phyloP scores from a whole-genome alignment of 805 yeast species.

The Monosporozyma yasuniensis region DNA sequence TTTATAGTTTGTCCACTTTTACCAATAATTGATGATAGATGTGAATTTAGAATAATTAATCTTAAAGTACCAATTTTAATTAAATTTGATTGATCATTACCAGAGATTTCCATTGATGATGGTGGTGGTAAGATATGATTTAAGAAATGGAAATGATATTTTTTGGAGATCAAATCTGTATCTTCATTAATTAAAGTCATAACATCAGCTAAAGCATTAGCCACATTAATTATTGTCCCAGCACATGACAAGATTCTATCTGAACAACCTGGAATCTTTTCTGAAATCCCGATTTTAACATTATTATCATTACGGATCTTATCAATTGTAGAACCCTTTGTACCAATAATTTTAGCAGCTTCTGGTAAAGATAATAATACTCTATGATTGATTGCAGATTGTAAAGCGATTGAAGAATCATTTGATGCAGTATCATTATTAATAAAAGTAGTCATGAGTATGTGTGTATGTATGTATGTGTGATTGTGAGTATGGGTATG shows the following conservation, averaged over 20 bases:
- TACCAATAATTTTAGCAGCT: conserved; percentile 86
- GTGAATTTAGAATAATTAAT: conserved; percentile 70
- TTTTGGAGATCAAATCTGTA: conserved; percentile 14
- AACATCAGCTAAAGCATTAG: conserved; percentile 61
- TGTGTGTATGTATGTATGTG: too few relatives aligned
- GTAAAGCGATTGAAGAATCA: background rate
- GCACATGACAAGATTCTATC: conserved; percentile 76
- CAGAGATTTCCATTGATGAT: conserved; percentile 18
- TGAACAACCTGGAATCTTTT: conserved; percentile 67
- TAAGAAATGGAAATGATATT: conserved; percentile 38
- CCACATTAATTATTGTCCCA: conserved; percentile 61
- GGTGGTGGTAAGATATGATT: conserved; percentile 29
- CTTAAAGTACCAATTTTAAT: conserved; percentile 38
- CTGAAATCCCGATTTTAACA: conserved; percentile 82
- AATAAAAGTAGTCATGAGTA: background rate
- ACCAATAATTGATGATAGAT: conserved; percentile 85
- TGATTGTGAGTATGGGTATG: too few relatives aligned
- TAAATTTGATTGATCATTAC: conserved; percentile 12
- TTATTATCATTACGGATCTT: conserved; percentile 62
- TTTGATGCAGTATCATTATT: background rate
- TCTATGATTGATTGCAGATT: conserved; percentile 10
- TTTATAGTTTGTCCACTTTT: conserved; percentile 74
- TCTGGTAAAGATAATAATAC: conserved; percentile 74
- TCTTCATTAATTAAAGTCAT: conserved; percentile 37
- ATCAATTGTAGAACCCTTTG: conserved; percentile 71